Evolutionary conservation across 1,284 basidiomycete species (phyloP), one percentile per base, ranked within the genome.

Genomic region (Cryptococcus sp.): DNA sequence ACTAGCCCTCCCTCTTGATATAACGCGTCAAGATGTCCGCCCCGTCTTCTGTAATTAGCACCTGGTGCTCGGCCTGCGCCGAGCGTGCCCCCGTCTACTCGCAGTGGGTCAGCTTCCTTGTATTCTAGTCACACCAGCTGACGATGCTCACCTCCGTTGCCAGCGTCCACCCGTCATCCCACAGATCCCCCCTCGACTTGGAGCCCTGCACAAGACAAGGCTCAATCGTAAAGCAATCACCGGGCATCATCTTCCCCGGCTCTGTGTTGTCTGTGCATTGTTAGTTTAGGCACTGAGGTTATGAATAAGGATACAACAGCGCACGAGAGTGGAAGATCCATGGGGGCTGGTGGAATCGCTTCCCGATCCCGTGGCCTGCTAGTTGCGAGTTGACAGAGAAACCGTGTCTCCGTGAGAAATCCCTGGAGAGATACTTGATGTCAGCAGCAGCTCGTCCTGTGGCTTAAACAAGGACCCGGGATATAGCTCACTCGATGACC

Each of bases 191-290:
- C 18, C 77, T 73, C 0, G 87, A 80, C 55, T 87, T 80, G 1
- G 74, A 75, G 4, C 90, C 90, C 76, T 91, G 87, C 4, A 92
- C 81, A 23, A 94, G 79, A 45, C 82, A 82, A 4, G 91, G 91
- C 85, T 92, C 91, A 49, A 94, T 91, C 0, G 91, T 93, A 67
- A 93, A 93, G 69, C 88, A 90, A 72, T 93, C 85, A 0, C 91
- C 91, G 0, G 87, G 86, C 47, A 77, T 70, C 91, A 94, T 93
- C 15, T 81, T 68, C 0, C 85, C 89, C 1, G 85, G 85, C 57
- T 90, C 88, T 21, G 87, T 83, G 64, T 93, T 92, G 46, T 81
- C 88, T 91, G 59, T 48, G 43, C 6, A 12, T 54, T 28, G 18
- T 15, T 15, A 28, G 15, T 1, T 39, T 23, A 46, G 28, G 21